Percentiles rank a stretch among this genome's conserved stretches.
These are phyloP conservation scores for Exophiala bonariae DNA, from an alignment of 2,329 filamentous ascomycete species.

Conservation along the genomic window DNA sequence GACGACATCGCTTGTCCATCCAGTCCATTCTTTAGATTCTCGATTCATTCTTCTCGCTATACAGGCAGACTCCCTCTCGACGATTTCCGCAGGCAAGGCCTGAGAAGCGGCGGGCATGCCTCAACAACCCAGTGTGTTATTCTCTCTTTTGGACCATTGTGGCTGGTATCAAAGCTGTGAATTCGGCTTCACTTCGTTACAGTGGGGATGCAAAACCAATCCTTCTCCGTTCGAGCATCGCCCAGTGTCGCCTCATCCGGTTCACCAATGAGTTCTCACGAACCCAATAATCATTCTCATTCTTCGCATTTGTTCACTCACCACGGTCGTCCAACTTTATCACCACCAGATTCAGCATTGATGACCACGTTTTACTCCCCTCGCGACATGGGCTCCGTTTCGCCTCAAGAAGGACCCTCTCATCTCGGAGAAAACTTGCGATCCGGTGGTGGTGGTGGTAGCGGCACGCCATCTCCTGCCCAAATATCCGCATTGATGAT, in stretches of 20 bases:
- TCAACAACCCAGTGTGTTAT: background rate
- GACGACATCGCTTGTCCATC: constrained; percentile 3
- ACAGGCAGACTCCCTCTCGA: background rate
- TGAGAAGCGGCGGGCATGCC: constrained; percentile 4
- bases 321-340: constrained; percentile 7
- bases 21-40: background rate
- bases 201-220: constrained; percentile 14
- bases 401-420: constrained; percentile 38
- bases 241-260: constrained; percentile 9
- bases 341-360: constrained; percentile 11
- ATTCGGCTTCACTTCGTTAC: background rate
- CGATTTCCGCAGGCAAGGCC: constrained; percentile 3
- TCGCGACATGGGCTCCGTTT: constrained; percentile 42
- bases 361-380: constrained; percentile 35
- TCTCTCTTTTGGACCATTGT: background rate
- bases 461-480: constrained; percentile 20
- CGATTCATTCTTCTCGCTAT: constrained; percentile 6
- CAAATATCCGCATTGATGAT: constrained; percentile 49
- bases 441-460: constrained; percentile 11
- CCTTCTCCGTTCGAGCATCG: constrained; percentile 11
- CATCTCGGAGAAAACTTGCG: constrained; percentile 34
- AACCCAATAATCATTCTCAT: constrained; percentile 8
- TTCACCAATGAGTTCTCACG: constrained; percentile 10
- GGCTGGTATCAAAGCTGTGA: background rate
- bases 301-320: constrained; percentile 10